phyloP scores from a whole-genome alignment of 768 basidiomycete species.

The Phlebiopsis flavidoalba region DNA sequence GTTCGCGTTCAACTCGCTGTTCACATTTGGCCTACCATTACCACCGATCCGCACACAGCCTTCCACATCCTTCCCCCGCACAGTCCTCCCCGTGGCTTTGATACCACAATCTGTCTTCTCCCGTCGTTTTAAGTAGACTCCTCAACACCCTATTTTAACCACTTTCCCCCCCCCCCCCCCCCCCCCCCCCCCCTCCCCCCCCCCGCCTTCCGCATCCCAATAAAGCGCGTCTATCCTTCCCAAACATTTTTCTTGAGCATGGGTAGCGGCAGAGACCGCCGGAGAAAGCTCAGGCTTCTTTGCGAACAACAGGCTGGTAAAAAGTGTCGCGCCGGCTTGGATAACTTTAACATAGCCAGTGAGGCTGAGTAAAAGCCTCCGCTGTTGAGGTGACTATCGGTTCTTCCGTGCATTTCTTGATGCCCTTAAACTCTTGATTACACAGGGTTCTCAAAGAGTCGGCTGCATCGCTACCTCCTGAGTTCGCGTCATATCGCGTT shows the following conservation, averaged over 20 bases:
- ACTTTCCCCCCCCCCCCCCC: too few species aligned
- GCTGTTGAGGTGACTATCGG: constrained; percentile 54
- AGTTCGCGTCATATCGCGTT: constrained; percentile 82
- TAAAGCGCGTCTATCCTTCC: constrained; percentile 70
- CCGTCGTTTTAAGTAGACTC: constrained; percentile 79
- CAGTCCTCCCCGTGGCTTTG: constrained; percentile 67
- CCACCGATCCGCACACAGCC: constrained; percentile 61
- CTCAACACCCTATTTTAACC: too few species aligned
- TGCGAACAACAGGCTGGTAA: constrained; percentile 72
- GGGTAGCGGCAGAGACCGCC: constrained; percentile 65
- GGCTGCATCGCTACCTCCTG: constrained; percentile 72
- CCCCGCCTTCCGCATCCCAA: too few species aligned
- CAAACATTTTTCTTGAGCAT: constrained; percentile 72
- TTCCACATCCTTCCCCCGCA: constrained; percentile 74
- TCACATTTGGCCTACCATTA: constrained; percentile 58
- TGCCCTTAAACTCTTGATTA: not conserved
- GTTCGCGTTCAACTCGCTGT: constrained; percentile 87
- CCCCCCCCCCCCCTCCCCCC: too few species aligned
- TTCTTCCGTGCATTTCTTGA: not conserved
- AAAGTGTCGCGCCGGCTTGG: constrained; percentile 80
- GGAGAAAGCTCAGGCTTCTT: constrained; percentile 74
- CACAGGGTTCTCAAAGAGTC: constrained; percentile 74
- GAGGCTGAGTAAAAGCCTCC: constrained; percentile 74
- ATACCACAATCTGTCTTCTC: constrained; percentile 76
- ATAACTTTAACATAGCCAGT: constrained; percentile 74